Percentiles rank a stretch among this genome's conserved stretches.
phyloP scores from a whole-genome alignment of 495 filamentous ascomycete species.

The Massariosphaeria phaeospora region DNA sequence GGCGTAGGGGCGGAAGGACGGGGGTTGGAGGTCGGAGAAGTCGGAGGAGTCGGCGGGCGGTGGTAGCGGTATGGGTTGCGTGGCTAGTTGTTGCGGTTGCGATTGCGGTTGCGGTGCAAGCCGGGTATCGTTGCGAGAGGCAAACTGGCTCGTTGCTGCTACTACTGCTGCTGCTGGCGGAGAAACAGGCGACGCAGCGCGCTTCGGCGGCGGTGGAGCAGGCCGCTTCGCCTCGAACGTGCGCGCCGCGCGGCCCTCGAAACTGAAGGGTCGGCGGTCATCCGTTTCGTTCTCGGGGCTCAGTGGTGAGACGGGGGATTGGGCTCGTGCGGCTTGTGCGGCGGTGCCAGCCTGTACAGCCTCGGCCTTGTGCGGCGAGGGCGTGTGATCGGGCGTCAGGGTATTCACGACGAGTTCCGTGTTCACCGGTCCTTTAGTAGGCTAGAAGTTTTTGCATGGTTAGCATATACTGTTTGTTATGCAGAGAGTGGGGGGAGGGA shows the following conservation, averaged over 20 bases:
- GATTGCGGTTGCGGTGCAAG: background rate
- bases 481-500: too few relatives aligned
- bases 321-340: background rate
- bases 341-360: background rate
- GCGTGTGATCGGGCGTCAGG: slow-evolving; percentile 12
- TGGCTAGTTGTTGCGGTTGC: slow-evolving; percentile 2
- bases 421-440: background rate
- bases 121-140: background rate
- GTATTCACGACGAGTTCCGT: too few relatives aligned
- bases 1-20: background rate
- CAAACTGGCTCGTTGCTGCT: background rate
- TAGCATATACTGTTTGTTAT: too few relatives aligned
- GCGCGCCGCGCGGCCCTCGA: background rate
- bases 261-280: slow-evolving; percentile 13
- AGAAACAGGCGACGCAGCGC: slow-evolving; percentile 7
- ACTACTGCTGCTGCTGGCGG: too few relatives aligned
- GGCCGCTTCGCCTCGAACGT: background rate
- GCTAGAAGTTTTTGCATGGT: too few relatives aligned
- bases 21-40: background rate
- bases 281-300: background rate
- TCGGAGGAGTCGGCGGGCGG: background rate
- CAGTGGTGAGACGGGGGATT: slow-evolving; percentile 6
- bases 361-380: slow-evolving; percentile 1
- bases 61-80: background rate
- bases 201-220: background rate